phyloP scores from a whole-genome alignment of 352 stramenopile genomes.

The Phytophthora brassicae region DNA sequence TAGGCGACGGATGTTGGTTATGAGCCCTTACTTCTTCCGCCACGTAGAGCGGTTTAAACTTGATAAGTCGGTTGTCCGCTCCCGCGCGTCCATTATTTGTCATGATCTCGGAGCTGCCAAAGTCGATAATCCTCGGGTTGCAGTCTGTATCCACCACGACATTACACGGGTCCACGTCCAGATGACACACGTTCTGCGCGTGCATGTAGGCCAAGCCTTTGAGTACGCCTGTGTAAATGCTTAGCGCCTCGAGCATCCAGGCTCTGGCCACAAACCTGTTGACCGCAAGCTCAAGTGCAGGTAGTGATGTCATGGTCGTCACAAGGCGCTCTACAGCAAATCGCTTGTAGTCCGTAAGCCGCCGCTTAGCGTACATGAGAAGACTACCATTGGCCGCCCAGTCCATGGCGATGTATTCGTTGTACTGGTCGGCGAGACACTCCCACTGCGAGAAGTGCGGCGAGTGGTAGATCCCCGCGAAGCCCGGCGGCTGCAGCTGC shows the following conservation, averaged over 20 bases:
- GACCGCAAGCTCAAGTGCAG: slow-evolving; percentile 50
- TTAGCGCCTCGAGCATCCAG: slow-evolving; percentile 70
- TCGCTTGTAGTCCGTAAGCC: slow-evolving; percentile 70
- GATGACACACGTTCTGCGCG: slow-evolving; percentile 71
- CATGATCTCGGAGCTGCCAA: slow-evolving; percentile 82
- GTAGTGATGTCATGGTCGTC: slow-evolving; percentile 48
- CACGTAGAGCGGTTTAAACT: slow-evolving; percentile 82
- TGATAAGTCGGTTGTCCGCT: slow-evolving; percentile 55
- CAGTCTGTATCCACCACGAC: slow-evolving; percentile 62
- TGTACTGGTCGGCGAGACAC: slow-evolving; percentile 56
- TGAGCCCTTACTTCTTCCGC: slow-evolving; percentile 67
- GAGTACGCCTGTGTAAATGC: slow-evolving; percentile 69
- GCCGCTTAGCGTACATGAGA: slow-evolving; percentile 63
- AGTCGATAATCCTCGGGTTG: slow-evolving; percentile 74
- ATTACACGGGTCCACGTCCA: slow-evolving; percentile 83
- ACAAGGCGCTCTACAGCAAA: slow-evolving; percentile 62
- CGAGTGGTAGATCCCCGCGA: slow-evolving; percentile 55
- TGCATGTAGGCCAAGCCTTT: slow-evolving; percentile 80
- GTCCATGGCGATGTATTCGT: slow-evolving; percentile 85
- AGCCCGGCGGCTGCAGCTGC: slow-evolving; percentile 67
- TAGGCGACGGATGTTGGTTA: slow-evolving; percentile 55
- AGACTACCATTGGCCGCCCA: slow-evolving; percentile 69
- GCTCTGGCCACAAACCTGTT: slow-evolving; percentile 63
- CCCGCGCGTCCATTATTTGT: slow-evolving; percentile 61
- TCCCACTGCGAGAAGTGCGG: slow-evolving; percentile 77